Percentiles rank a stretch among this genome's conserved stretches.
Conservation (phyloP, 73 alveolate species). For the Paramecium octaurelia region DNA sequence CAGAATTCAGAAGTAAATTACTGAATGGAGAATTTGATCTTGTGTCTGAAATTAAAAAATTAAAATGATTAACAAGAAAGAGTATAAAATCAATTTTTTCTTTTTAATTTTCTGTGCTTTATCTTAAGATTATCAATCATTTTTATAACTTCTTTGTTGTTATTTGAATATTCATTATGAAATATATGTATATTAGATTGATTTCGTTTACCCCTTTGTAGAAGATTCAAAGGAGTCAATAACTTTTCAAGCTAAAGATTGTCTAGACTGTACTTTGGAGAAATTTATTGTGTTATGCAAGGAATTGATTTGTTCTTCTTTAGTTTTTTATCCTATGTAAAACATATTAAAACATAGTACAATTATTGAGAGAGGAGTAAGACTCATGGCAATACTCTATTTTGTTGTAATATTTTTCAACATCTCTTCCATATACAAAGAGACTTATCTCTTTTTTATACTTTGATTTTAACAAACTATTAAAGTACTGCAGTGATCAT, state of each 20-base stretch:
- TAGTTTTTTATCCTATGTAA: background rate
- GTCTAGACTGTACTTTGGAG: background rate
- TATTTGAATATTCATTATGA: background rate
- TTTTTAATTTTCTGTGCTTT: background rate
- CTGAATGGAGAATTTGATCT: background rate
- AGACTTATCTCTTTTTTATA: background rate
- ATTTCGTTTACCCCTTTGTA: background rate
- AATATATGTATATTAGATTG: background rate
- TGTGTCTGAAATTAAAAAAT: background rate
- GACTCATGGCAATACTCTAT: background rate
- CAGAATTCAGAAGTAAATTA: background rate
- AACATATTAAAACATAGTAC: background rate
- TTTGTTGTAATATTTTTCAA: background rate
- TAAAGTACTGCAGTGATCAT: background rate
- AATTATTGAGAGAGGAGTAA: background rate
- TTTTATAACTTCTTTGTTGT: background rate
- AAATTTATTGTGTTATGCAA: background rate
- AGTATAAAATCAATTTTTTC: background rate
- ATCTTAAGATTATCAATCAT: background rate
- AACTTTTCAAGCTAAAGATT: background rate
- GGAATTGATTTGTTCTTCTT: background rate
- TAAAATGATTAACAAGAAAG: conserved; percentile 19
- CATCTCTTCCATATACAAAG: conserved; percentile 27
- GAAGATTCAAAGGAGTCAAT: background rate
- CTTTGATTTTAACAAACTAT: background rate